Conservation (phyloP, 2,329 filamentous ascomycete species). For the Calonectria pteridis region DNA sequence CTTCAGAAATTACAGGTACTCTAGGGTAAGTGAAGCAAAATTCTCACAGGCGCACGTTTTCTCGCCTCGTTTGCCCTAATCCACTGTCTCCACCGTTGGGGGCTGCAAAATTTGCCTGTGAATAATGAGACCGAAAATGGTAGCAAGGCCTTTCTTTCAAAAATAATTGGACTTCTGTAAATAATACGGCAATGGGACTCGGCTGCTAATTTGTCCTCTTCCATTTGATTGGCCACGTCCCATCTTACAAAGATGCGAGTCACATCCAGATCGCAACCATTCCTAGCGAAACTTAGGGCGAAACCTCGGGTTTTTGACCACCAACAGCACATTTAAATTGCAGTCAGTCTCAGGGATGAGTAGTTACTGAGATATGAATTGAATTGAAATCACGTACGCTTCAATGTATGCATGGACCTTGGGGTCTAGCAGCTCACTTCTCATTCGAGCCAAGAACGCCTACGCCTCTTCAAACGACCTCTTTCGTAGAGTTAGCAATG, state of each 20-base stretch:
- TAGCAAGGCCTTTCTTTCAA: neutral
- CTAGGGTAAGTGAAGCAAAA: neutral
- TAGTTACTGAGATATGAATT: rapidly evolving
- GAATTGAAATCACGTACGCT: neutral
- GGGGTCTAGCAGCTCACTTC: constrained; percentile 14
- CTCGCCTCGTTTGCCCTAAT: neutral
- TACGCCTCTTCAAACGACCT: constrained; percentile 23
- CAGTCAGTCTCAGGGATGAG: neutral
- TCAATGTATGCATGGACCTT: constrained; percentile 20
- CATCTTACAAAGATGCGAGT: neutral
- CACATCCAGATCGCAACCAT: too few relatives aligned
- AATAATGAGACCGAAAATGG: neutral
- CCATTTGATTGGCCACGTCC: neutral
- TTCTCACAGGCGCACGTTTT: neutral
- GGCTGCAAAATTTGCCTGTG: neutral
- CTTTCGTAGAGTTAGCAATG: neutral
- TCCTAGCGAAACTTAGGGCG: too few relatives aligned
- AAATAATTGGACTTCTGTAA: neutral
- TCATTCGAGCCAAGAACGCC: constrained; percentile 18
- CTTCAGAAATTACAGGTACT: neutral
- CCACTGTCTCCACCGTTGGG: neutral
- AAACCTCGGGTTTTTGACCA: neutral
- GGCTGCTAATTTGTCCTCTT: neutral
- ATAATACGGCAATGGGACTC: neutral
- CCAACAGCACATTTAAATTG: neutral